Evolutionary conservation across 306 rosid species (phyloP), one percentile per base, ranked within the genome.

Genomic region (Mimosa bimucronata): DNA sequence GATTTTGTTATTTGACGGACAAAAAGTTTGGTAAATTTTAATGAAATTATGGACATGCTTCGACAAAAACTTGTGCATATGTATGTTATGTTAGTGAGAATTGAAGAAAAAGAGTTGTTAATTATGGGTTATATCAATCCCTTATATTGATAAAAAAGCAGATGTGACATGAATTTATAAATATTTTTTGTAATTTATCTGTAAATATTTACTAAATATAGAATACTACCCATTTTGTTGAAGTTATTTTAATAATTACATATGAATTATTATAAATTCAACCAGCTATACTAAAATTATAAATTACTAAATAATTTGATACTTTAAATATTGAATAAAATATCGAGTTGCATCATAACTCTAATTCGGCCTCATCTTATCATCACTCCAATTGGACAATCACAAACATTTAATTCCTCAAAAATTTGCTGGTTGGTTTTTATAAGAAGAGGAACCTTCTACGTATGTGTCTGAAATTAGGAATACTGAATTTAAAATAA

Each of bases 381-480:
- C 64, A 25, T 58, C 65, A 57, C 14, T 57, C 29, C n/a, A 3
- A 58, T 31, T 31, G 25, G 40, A 65, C 70, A 65, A 65, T 15
- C 13, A 31, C 5, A 31, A 15, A 65, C 70, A 30, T 16, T 19
- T 19, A 53, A 7, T 53, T 53, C 70, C 25, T 18, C n/a, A 34
- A 34, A 34, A 34, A 6, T 34, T 6, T 34, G 5, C 5, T 34
- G 38, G 38, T 34, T 34, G 5, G 38, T 34, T 34, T 2, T 34
- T 34, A 6, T 34, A 34, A 34, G 13, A 31, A 28, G 42, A 19
- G 29, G 29, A 61, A 26, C n/a, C 18, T 14, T 19, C 8, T 3
- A 19, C 44, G 23, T 19, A n/a, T 55, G 62, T 66, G 72, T 38
- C 48, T 66, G 71, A 66, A 66, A 66, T 66, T 34, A 37, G 28